Conservation (phyloP, 2,329 filamentous ascomycete species). For the Alternaria conjuncta region DNA sequence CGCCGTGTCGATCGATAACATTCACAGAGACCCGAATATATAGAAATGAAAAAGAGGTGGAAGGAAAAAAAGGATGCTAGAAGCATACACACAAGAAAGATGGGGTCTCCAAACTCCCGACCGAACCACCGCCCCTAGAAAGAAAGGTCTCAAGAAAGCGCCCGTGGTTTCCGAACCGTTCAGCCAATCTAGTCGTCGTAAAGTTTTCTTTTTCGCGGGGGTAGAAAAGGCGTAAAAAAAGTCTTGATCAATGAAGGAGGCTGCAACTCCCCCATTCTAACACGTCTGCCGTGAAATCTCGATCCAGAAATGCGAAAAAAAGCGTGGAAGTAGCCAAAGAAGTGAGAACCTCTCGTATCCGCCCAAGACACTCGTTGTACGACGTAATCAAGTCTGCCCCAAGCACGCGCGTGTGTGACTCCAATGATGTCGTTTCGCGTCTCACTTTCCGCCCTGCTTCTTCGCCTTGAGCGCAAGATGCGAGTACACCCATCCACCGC, state of each 20-base stretch:
- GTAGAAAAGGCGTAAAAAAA: neutral
- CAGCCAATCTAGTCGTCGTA: neutral
- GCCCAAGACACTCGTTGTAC: constrained; percentile 1
- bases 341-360: neutral
- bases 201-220: neutral
- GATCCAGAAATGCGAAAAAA: neutral
- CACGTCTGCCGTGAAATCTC: neutral
- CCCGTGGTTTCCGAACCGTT: neutral
- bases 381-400: neutral
- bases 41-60: neutral
- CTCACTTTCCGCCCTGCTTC: constrained; percentile 38
- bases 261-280: neutral
- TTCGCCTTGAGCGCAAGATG: constrained; percentile 49
- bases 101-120: neutral
- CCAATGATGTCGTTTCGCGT: neutral
- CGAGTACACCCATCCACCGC: constrained; percentile 55
- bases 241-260: neutral
- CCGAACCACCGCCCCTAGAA: neutral
- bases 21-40: neutral
- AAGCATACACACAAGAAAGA: neutral
- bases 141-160: neutral
- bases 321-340: neutral
- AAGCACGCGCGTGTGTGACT: neutral
- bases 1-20: neutral
- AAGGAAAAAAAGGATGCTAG: neutral